Conservation (phyloP, 1,284 basidiomycete genomes). For the Leccinum subfulvum region DNA sequence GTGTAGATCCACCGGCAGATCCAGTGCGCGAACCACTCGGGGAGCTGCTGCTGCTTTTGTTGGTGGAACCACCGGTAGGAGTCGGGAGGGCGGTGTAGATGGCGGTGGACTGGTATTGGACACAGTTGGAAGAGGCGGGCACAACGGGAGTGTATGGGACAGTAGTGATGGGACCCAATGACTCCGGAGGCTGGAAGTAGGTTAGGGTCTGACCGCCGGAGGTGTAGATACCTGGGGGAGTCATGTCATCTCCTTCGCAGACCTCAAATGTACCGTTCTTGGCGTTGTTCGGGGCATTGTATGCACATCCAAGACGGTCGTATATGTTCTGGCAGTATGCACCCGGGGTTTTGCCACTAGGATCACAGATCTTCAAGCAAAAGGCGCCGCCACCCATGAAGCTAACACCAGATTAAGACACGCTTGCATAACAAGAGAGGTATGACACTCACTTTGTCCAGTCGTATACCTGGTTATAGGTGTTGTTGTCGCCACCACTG, state of each 20-base stretch:
- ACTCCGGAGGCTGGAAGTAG: slow-evolving; percentile 62
- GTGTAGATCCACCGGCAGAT: slow-evolving; percentile 23
- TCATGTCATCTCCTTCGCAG: slow-evolving; percentile 58
- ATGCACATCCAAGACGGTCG: slow-evolving; percentile 68
- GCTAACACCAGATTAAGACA: slow-evolving; percentile 23
- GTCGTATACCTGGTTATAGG: slow-evolving; percentile 50
- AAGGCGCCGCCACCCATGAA: slow-evolving; percentile 62
- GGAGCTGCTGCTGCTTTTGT: slow-evolving; percentile 17
- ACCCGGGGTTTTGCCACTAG: slow-evolving; percentile 46
- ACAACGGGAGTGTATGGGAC: slow-evolving; percentile 62
- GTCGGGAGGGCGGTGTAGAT: slow-evolving; percentile 41
- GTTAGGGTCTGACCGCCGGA: slow-evolving; percentile 42
- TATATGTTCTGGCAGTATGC: slow-evolving; percentile 60
- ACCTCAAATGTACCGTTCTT: slow-evolving; percentile 54
- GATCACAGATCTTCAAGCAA: slow-evolving; percentile 64
- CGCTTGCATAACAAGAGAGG: not conserved
- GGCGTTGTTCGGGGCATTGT: slow-evolving; percentile 68
- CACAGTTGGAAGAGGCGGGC: slow-evolving; percentile 65
- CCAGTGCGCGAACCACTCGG: slow-evolving; percentile 23
- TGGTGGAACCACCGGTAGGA: slow-evolving; percentile 14
- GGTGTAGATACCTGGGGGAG: slow-evolving; percentile 32
- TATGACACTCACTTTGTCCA: slow-evolving; percentile 50
- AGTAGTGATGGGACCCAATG: slow-evolving; percentile 51
- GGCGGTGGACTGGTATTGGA: slow-evolving; percentile 50
- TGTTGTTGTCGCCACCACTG: slow-evolving; percentile 37